Conservation (phyloP, 495 filamentous ascomycete genomes). For the Xylaria sp. region DNA sequence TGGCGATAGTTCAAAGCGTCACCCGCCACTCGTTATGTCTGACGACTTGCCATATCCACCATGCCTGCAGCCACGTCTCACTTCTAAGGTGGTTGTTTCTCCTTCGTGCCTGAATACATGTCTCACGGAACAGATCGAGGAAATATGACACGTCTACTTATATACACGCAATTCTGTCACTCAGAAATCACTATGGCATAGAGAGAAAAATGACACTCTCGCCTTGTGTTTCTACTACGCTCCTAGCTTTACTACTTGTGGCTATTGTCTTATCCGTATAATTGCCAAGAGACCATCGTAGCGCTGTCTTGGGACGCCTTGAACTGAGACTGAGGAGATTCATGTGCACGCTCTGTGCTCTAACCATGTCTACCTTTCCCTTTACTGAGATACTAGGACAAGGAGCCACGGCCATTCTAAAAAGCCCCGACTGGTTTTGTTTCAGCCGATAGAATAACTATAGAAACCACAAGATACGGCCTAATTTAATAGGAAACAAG, state of each 20-base stretch:
- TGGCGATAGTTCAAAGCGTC: background rate
- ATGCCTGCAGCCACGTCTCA: constrained; percentile 6
- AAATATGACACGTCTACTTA: constrained; percentile 4
- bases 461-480: background rate
- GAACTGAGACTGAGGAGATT: background rate
- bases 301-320: background rate
- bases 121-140: background rate
- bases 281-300: background rate
- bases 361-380: background rate
- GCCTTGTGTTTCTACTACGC: background rate
- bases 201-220: background rate
- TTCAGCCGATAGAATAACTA: background rate
- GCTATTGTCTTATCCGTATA: background rate
- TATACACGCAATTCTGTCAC: background rate
- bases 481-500: background rate
- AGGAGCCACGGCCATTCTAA: background rate
- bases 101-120: background rate
- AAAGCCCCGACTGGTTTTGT: background rate
- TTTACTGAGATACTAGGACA: background rate
- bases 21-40: background rate
- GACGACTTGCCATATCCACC: background rate
- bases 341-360: background rate
- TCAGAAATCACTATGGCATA: constrained; percentile 1
- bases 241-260: background rate
- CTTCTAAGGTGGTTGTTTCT: background rate